phyloP scores from a whole-genome alignment of 1,139 yeast species.

The Protomyces inundatus region DNA sequence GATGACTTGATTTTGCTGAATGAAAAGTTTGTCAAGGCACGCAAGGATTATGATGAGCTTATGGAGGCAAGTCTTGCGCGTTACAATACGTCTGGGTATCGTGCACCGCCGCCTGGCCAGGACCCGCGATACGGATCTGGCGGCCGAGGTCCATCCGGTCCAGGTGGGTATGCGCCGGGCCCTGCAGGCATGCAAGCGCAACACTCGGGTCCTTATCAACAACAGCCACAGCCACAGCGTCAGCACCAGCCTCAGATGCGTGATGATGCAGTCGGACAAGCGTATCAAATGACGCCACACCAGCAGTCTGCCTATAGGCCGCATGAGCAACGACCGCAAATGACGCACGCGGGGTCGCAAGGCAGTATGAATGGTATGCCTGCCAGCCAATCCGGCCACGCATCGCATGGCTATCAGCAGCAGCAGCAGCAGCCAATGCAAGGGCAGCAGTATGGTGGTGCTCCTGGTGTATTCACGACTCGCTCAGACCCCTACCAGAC shows the following conservation, averaged over 20 bases:
- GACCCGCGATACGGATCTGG: neutral
- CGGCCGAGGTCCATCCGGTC: neutral
- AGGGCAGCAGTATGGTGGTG: neutral
- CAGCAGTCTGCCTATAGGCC: neutral
- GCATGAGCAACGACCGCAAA: neutral
- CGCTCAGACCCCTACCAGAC: no score
- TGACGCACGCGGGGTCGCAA: neutral
- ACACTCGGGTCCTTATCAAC: neutral
- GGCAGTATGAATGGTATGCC: no score
- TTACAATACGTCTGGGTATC: constrained; percentile 25
- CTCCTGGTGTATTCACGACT: neutral
- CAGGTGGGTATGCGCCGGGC: neutral
- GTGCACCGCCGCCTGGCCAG: neutral
- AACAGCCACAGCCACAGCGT: neutral
- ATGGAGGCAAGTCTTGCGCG: constrained; percentile 47
- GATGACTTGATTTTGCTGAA: constrained; percentile 51
- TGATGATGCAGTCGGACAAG: neutral
- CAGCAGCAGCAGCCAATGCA: neutral
- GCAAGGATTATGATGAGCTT: constrained; percentile 60
- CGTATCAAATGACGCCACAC: neutral
- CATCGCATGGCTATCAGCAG: neutral
- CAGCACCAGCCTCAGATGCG: neutral
- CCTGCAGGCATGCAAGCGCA: neutral
- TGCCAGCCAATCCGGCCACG: no score
- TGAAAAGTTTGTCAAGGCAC: constrained; percentile 62